Percentiles rank a stretch among this genome's conserved stretches.
Evolutionary conservation across 352 stramenopile genomes (phyloP).

Genomic region (Phytophthora constricta): DNA sequence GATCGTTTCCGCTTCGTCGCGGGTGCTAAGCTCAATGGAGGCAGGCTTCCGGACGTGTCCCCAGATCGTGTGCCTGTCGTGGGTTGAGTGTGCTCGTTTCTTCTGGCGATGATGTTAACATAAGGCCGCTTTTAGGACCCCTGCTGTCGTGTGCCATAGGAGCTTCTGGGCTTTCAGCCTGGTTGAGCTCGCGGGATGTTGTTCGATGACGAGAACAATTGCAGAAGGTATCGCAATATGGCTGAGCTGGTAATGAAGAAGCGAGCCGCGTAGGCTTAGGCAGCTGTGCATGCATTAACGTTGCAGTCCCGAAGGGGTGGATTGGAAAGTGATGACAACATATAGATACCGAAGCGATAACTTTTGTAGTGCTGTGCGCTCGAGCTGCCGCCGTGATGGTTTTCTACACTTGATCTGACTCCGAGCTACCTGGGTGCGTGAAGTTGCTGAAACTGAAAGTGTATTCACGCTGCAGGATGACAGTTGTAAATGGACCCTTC

Average conservation of each 20-base stretch:
- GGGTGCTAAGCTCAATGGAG: conserved; percentile 2
- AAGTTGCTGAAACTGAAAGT: too few species aligned
- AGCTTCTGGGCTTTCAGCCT: conserved; percentile 22
- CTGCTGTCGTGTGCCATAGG: conserved; percentile 13
- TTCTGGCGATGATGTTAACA: conserved; percentile 45
- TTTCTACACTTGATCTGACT: conserved; percentile 62
- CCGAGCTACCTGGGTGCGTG: neutral
- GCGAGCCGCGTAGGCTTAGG: neutral
- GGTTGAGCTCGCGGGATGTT: conserved; percentile 38
- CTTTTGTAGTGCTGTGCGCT: conserved; percentile 4
- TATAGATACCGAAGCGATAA: conserved; percentile 22
- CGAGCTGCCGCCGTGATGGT: conserved; percentile 34
- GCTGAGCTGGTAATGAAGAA: conserved; percentile 43
- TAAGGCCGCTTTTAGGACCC: conserved; percentile 52
- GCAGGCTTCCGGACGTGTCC: conserved; percentile 7
- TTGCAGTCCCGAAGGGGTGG: conserved; percentile 8
- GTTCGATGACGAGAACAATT: conserved; percentile 50
- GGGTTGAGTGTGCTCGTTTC: conserved; percentile 9
- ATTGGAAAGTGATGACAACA: conserved; percentile 45
- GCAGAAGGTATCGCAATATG: conserved; percentile 58
- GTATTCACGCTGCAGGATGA: too few species aligned
- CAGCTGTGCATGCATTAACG: neutral
- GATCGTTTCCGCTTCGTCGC: conserved; percentile 17
- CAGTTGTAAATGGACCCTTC: neutral
- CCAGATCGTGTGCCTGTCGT: conserved; percentile 7